A percentile compares a stretch with the other conserved stretches of the same genome.
Evolutionary conservation across 495 filamentous ascomycete species (phyloP).

Genomic region (Usnea hakonensis): DNA sequence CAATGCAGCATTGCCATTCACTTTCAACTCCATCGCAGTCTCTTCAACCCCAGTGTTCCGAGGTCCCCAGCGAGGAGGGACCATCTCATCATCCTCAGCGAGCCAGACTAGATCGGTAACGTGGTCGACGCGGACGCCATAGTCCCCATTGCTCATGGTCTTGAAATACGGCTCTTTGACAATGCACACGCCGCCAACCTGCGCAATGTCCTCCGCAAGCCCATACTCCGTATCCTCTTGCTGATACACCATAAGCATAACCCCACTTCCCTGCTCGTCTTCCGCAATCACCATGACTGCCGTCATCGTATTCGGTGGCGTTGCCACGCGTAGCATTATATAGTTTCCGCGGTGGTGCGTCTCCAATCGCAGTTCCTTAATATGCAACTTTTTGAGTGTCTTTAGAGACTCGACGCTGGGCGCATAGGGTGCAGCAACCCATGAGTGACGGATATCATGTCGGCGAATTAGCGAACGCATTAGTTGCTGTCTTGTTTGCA

Average conservation of each 20-base stretch:
- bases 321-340: constrained; percentile 37
- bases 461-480: neutral
- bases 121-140: constrained; percentile 47
- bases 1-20: constrained; percentile 34
- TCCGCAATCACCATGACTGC: constrained; percentile 41
- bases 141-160: constrained; percentile 30
- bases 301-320: constrained; percentile 34
- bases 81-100: constrained; percentile 25
- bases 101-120: constrained; percentile 39
- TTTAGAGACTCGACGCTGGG: constrained; percentile 19
- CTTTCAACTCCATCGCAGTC: constrained; percentile 32
- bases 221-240: constrained; percentile 26
- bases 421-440: constrained; percentile 21
- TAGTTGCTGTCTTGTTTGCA: constrained; percentile 20
- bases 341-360: constrained; percentile 44
- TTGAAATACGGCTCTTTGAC: constrained; percentile 51
- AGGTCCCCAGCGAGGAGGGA: constrained; percentile 34
- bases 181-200: constrained; percentile 30
- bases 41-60: constrained; percentile 19
- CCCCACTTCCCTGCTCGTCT: constrained; percentile 41
- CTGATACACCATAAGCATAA: constrained; percentile 42
- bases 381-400: constrained; percentile 23
- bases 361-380: constrained; percentile 37
- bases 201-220: constrained; percentile 25
- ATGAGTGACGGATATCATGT: neutral